These are phyloP conservation scores for Rhexocercosporidium sp. DNA, from an alignment of 2,329 filamentous ascomycete species.

Conservation along the genomic window DNA sequence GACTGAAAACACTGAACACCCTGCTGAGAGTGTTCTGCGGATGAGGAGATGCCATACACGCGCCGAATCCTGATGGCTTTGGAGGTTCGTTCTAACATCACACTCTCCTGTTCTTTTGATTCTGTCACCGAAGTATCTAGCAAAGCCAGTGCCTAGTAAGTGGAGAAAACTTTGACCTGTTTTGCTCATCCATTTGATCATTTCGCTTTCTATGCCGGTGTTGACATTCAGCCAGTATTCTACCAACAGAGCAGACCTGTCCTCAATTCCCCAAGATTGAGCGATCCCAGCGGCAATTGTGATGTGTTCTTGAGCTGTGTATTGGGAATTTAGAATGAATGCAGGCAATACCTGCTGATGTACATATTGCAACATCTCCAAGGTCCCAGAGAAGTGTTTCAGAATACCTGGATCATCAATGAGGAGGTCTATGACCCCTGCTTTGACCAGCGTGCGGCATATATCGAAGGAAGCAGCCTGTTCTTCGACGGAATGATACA, in stretches of 20 bases:
- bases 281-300: background rate
- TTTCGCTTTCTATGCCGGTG: background rate
- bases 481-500: too few species aligned
- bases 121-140: too few species aligned
- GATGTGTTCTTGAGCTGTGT: background rate
- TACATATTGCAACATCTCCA: conserved; percentile 10
- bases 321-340: background rate
- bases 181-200: background rate
- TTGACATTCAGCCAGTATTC: background rate
- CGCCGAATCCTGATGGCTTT: too few species aligned
- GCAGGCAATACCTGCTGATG: conserved; percentile 7
- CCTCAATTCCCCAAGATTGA: too few species aligned
- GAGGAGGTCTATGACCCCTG: conserved; percentile 1
- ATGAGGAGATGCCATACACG: background rate
- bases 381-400: background rate
- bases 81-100: too few species aligned
- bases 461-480: background rate
- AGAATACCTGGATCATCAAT: background rate
- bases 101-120: too few species aligned
- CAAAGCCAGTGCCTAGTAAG: background rate
- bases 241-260: background rate
- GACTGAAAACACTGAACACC: background rate
- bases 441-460: background rate
- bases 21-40: background rate
- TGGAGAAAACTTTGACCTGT: background rate